A percentile compares a stretch with the other conserved stretches of the same genome.
phyloP scores from a whole-genome alignment of 805 yeast genomes.

The Lachancea kluyveri region DNA sequence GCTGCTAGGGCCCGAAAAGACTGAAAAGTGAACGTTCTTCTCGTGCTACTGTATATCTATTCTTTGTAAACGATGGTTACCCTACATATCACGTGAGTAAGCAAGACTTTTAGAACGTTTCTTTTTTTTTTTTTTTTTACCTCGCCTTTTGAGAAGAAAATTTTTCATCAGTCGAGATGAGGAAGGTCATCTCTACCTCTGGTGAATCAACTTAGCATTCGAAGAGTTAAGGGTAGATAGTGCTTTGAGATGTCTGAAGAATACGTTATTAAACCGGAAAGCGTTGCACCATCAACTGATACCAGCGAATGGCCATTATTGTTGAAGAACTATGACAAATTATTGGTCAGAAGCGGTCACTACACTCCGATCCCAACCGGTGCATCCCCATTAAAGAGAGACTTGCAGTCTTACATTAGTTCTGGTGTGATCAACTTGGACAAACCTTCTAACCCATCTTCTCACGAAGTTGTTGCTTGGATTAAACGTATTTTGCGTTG shows the following conservation, averaged over 20 bases:
- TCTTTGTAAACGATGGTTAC: background rate
- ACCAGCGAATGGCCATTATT: constrained; percentile 94
- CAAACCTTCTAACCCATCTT: constrained; percentile 96
- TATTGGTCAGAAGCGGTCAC: constrained; percentile 92
- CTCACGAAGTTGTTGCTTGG: constrained; percentile 99
- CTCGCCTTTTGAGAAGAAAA: constrained; percentile 7
- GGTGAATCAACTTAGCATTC: too few species aligned
- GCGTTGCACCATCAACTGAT: constrained; percentile 69
- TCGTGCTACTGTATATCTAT: too few species aligned
- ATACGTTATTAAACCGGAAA: constrained; percentile 83
- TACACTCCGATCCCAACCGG: constrained; percentile 98
- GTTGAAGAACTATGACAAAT: constrained; percentile 87
- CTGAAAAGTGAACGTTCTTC: background rate
- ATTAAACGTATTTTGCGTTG: constrained; percentile 90
- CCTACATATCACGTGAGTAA: background rate
- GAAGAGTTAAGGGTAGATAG: constrained; percentile 1
- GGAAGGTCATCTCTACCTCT: too few species aligned
- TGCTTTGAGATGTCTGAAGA: constrained; percentile 50
- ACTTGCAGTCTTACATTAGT: constrained; percentile 78
- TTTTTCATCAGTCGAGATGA: constrained; percentile 18
- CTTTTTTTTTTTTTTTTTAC: constrained; percentile 3
- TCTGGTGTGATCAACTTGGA: constrained; percentile 97
- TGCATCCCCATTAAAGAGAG: constrained; percentile 90
- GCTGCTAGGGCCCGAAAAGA: too few species aligned
- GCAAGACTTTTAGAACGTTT: background rate